A percentile compares a stretch with the other conserved stretches of the same genome.
Conservation (phyloP, 2,329 filamentous ascomycete genomes). For the Botrytis fragariae region DNA sequence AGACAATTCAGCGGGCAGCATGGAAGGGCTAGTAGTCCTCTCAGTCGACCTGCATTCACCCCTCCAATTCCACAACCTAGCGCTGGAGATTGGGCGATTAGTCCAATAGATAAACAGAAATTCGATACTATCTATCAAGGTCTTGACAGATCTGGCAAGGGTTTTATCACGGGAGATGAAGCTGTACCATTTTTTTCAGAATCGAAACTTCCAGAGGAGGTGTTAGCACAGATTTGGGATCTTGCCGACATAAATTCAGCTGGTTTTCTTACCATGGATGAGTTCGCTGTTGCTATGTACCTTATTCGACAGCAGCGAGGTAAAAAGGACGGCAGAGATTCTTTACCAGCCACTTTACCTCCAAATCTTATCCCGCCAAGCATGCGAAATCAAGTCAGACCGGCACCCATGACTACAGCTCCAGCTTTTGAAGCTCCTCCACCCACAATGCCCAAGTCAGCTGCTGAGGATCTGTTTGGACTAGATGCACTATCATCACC, state of each 20-base stretch:
- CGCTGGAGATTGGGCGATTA: slow-evolving; percentile 77
- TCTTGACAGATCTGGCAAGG: slow-evolving; percentile 76
- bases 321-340: slow-evolving; percentile 57
- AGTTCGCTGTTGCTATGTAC: slow-evolving; percentile 97
- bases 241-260: slow-evolving; percentile 90
- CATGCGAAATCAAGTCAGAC: slow-evolving; percentile 64
- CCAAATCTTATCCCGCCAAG: slow-evolving; percentile 81
- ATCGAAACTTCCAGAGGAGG: slow-evolving; percentile 84
- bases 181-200: slow-evolving; percentile 93
- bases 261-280: slow-evolving; percentile 79
- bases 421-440: slow-evolving; percentile 45
- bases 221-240: slow-evolving; percentile 94
- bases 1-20: slow-evolving; percentile 74
- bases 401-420: slow-evolving; percentile 45
- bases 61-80: slow-evolving; percentile 36
- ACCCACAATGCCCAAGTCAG: slow-evolving; percentile 64
- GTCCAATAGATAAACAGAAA: slow-evolving; percentile 75
- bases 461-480: slow-evolving; percentile 90
- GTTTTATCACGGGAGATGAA: slow-evolving; percentile 89
- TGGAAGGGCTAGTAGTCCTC: slow-evolving; percentile 58
- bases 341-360: slow-evolving; percentile 74
- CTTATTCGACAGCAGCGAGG: slow-evolving; percentile 86
- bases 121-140: slow-evolving; percentile 85
- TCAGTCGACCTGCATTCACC: slow-evolving; percentile 51
- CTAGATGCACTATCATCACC: slow-evolving; percentile 68